phyloP scores from a whole-genome alignment of 2,329 filamentous ascomycete species.

The Penicillium italicum region DNA sequence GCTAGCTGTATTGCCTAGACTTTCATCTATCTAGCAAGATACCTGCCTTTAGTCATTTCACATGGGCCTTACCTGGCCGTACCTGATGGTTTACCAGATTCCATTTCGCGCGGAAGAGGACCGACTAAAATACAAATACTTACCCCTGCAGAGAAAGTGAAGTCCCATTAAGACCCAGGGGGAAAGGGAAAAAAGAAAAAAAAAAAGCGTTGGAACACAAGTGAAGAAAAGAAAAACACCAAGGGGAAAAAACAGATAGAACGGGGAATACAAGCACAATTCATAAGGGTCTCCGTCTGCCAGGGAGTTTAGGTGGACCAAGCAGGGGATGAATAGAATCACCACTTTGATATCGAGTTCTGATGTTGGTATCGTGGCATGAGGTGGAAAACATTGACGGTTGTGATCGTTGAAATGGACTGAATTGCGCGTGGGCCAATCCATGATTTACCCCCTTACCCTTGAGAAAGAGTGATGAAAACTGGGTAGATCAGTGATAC shows the following conservation, averaged over 20 bases:
- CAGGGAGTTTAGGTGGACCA: neutral
- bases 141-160: constrained; percentile 31
- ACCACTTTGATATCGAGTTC: neutral
- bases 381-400: neutral
- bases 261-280: constrained; percentile 21
- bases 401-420: constrained; percentile 20
- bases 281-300: constrained; percentile 9
- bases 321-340: neutral
- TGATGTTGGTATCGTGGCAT: neutral
- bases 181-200: constrained; percentile 32
- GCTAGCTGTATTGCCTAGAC: constrained; percentile 5
- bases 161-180: constrained; percentile 16
- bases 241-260: constrained; percentile 24
- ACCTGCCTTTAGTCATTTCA: constrained; percentile 26
- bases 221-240: constrained; percentile 25
- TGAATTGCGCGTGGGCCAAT: constrained; percentile 25
- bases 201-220: constrained; percentile 24
- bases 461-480: constrained; percentile 25
- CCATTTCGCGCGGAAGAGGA: constrained; percentile 9
- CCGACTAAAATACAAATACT: constrained; percentile 45
- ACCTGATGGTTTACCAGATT: constrained; percentile 31
- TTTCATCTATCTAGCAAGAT: constrained; percentile 14
- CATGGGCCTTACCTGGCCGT: constrained; percentile 44
- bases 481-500: constrained; percentile 38
- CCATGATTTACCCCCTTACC: constrained; percentile 38